Percentiles rank a stretch among this genome's conserved stretches.
Evolutionary conservation across 345 rosid genomes (phyloP).

Genomic region (Odontarrhena argentea): DNA sequence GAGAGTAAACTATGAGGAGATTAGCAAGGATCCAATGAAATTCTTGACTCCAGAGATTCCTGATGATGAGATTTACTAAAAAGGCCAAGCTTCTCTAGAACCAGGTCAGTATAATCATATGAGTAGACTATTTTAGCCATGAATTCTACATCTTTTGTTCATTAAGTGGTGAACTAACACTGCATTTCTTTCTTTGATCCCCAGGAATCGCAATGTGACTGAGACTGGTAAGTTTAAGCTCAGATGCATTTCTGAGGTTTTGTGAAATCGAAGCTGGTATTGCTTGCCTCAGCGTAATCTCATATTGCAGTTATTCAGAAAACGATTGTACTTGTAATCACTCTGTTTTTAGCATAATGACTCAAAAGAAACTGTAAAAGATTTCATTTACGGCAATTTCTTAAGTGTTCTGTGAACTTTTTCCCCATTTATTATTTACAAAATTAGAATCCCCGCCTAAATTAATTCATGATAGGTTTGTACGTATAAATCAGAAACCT

Average conservation of each 20-base stretch:
- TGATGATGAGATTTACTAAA: slow-evolving; percentile 84
- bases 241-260: slow-evolving; percentile 15
- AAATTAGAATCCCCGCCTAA: too few relatives aligned
- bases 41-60: slow-evolving; percentile 89
- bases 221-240: slow-evolving; percentile 27
- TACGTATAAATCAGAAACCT: neutral
- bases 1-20: slow-evolving; percentile 56
- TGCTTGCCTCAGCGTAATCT: slow-evolving; percentile 19
- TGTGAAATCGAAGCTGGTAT: slow-evolving; percentile 15
- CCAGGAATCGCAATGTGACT: slow-evolving; percentile 21
- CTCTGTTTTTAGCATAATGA: slow-evolving; percentile 21
- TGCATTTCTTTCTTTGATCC: slow-evolving; percentile 6
- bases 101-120: slow-evolving; percentile 43
- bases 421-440: too few relatives aligned
- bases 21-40: slow-evolving; percentile 74
- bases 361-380: neutral
- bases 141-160: slow-evolving; percentile 6
- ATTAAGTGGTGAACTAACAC: neutral
- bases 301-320: slow-evolving; percentile 27
- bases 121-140: slow-evolving; percentile 8
- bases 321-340: slow-evolving; percentile 15
- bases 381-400: slow-evolving; percentile 15
- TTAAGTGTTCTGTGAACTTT: neutral
- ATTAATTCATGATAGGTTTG: neutral
- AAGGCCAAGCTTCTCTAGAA: slow-evolving; percentile 2